Percentiles rank a stretch among this genome's conserved stretches.
Evolutionary conservation across 1,284 basidiomycete genomes (phyloP).

Genomic region (Cutaneotrichosporon sp.): DNA sequence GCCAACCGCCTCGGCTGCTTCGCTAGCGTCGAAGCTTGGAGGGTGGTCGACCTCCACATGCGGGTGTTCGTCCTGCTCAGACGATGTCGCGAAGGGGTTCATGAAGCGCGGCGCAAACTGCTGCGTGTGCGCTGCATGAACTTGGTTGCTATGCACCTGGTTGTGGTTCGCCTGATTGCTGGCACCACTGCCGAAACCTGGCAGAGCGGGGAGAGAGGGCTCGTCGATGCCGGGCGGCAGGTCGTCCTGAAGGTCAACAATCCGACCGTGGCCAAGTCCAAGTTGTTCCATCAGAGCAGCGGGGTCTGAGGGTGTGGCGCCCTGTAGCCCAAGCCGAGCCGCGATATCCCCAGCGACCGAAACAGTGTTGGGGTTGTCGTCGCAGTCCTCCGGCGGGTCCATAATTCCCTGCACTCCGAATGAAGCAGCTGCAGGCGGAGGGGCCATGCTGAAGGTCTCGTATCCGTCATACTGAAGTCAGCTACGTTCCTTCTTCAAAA

Average conservation of each 20-base stretch:
- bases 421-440: slow-evolving; percentile 40
- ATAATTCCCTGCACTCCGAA: slow-evolving; percentile 41
- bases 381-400: slow-evolving; percentile 41
- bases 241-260: slow-evolving; percentile 48
- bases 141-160: too few relatives aligned
- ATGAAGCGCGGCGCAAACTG: slow-evolving; percentile 1
- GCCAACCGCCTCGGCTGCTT: slow-evolving; percentile 39
- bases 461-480: slow-evolving; percentile 47
- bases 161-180: too few relatives aligned
- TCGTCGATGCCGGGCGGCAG: slow-evolving; percentile 49
- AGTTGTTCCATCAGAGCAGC: slow-evolving; percentile 44
- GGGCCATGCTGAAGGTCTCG: slow-evolving; percentile 47
- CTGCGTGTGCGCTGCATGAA: too few relatives aligned
- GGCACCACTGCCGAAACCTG: slow-evolving; percentile 25
- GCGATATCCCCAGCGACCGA: slow-evolving; percentile 36
- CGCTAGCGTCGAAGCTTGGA: slow-evolving; percentile 42
- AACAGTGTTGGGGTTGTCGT: slow-evolving; percentile 18
- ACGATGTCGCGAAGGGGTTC: slow-evolving; percentile 1
- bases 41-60: slow-evolving; percentile 25
- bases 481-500: background rate
- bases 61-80: background rate
- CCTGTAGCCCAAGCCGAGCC: slow-evolving; percentile 31
- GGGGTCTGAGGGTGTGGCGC: slow-evolving; percentile 4
- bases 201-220: slow-evolving; percentile 47
- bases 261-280: slow-evolving; percentile 45